phyloP scores from a whole-genome alignment of 2,329 filamentous ascomycete species.

The Cladosporium cucumerinum region DNA sequence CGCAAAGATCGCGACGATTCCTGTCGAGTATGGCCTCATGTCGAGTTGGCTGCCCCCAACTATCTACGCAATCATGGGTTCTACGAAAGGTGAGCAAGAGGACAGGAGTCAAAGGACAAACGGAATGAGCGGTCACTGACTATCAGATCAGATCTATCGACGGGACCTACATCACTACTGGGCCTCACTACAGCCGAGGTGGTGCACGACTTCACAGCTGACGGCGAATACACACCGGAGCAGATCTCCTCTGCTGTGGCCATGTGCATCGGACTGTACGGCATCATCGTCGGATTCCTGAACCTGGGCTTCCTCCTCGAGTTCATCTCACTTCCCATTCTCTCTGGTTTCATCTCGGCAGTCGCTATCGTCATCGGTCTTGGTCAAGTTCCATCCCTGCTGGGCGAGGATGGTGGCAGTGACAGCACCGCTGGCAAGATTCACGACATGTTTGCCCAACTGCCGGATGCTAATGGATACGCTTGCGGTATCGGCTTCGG shows the following conservation, averaged over 20 bases:
- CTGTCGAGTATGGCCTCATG: conserved; percentile 59
- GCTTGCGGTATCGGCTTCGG: conserved; percentile 60
- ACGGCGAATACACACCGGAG: conserved; percentile 48
- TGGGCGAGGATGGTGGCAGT: conserved; percentile 53
- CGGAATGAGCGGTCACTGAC: conserved; percentile 2
- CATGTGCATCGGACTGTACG: conserved; percentile 61
- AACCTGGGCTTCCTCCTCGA: conserved; percentile 64
- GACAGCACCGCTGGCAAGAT: conserved; percentile 56
- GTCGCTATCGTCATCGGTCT: conserved; percentile 61
- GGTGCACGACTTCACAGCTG: conserved; percentile 50
- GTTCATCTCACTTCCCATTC: conserved; percentile 62
- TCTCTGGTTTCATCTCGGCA: conserved; percentile 64
- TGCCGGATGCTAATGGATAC: conserved; percentile 56
- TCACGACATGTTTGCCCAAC: conserved; percentile 55
- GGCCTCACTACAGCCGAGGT: conserved; percentile 62
- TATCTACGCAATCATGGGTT: conserved; percentile 59
- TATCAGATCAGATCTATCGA: conserved; percentile 52
- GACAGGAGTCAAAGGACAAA: not conserved
- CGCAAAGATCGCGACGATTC: conserved; percentile 60
- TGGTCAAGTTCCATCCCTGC: conserved; percentile 60
- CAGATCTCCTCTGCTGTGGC: conserved; percentile 60
- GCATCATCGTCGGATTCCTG: conserved; percentile 57
- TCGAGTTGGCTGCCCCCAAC: conserved; percentile 58
- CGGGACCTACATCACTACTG: conserved; percentile 62
- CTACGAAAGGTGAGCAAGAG: conserved; percentile 53